phyloP scores from a whole-genome alignment of 2,329 filamentous ascomycete genomes.

The Aspergillus ibericus region DNA sequence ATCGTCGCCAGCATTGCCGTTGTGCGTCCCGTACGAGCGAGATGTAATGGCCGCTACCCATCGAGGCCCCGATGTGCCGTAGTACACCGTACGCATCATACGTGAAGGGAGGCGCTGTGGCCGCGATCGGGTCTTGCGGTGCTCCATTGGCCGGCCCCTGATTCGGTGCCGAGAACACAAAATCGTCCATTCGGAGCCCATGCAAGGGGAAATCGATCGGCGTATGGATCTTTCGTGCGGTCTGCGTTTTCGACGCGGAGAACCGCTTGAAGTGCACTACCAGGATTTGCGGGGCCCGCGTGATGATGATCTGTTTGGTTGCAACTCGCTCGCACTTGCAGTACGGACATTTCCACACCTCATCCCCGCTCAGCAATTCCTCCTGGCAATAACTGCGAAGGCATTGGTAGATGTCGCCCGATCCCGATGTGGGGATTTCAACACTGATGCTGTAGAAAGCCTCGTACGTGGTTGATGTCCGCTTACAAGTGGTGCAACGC shows the following conservation, averaged over 20 bases:
- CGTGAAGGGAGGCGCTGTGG: conserved; percentile 57
- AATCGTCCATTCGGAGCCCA: conserved; percentile 63
- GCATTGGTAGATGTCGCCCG: conserved; percentile 65
- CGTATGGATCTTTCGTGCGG: conserved; percentile 67
- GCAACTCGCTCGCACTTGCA: conserved; percentile 69
- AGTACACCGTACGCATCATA: conserved; percentile 89
- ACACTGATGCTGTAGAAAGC: conserved; percentile 71
- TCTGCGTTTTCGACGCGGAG: conserved; percentile 56
- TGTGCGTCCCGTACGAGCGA: conserved; percentile 64
- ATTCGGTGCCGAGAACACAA: conserved; percentile 53
- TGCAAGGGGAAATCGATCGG: conserved; percentile 75
- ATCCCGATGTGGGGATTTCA: conserved; percentile 64
- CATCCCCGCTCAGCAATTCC: conserved; percentile 67
- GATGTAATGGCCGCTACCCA: conserved; percentile 78
- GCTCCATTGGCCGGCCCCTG: conserved; percentile 50
- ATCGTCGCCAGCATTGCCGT: conserved; percentile 60
- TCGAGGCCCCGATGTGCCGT: conserved; percentile 67
- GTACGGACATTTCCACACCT: conserved; percentile 70
- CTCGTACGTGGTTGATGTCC: conserved; percentile 67
- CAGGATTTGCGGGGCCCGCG: conserved; percentile 74
- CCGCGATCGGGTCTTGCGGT: conserved; percentile 55
- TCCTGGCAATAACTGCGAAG: conserved; percentile 68
- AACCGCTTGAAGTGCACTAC: conserved; percentile 76
- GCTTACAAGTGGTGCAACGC: conserved; percentile 60
- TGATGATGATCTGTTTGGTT: conserved; percentile 70